Conservation (phyloP, 768 basidiomycete species). For the Serendipita sp. region DNA sequence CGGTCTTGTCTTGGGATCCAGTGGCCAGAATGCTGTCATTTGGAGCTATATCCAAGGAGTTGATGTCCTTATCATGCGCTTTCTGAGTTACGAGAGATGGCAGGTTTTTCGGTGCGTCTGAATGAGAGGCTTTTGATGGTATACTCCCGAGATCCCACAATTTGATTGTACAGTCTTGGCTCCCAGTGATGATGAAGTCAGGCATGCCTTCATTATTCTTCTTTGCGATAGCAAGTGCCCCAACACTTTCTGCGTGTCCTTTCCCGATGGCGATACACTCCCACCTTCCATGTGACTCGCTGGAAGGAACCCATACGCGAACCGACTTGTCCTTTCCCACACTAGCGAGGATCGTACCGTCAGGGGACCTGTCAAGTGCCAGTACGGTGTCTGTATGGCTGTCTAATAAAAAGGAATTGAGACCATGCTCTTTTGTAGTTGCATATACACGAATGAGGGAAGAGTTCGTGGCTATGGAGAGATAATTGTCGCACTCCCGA, state of each 20-base stretch:
- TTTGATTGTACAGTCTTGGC: constrained; percentile 94
- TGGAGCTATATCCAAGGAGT: constrained; percentile 82
- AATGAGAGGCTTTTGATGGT: constrained; percentile 14
- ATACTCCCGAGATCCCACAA: constrained; percentile 74
- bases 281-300: constrained; percentile 28
- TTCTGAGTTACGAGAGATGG: constrained; percentile 71
- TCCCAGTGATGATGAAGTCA: constrained; percentile 82
- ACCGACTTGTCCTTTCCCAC: constrained; percentile 88
- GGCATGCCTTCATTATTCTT: constrained; percentile 23
- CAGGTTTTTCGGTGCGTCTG: constrained; percentile 26
- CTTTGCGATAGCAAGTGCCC: constrained; percentile 73
- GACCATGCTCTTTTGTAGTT: constrained; percentile 26
- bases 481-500: constrained; percentile 39
- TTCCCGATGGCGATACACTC: constrained; percentile 74
- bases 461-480: constrained; percentile 96
- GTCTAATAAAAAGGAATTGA: constrained; percentile 72
- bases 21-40: constrained; percentile 80
- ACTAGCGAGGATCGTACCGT: constrained; percentile 62
- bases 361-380: constrained; percentile 51
- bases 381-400: constrained; percentile 90
- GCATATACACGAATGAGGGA: constrained; percentile 86
- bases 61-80: constrained; percentile 98
- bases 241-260: constrained; percentile 88
- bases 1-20: constrained; percentile 90
- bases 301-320: constrained; percentile 53